Conservation (phyloP, 2,329 filamentous ascomycete genomes). For the Pyrenophora seminiperda region DNA sequence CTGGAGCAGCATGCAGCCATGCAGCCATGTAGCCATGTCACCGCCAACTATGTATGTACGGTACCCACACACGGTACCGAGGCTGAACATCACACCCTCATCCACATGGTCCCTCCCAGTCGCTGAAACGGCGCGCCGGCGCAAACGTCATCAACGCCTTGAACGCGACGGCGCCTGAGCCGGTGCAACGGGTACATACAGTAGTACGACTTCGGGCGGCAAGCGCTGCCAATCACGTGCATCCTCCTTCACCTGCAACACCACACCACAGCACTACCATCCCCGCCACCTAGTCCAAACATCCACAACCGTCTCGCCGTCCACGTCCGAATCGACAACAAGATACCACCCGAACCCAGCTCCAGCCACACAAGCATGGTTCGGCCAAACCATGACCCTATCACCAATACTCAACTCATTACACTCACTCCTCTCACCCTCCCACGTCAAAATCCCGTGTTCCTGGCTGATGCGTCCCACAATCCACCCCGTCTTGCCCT, state of each 20-base stretch:
- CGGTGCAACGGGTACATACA: conserved; percentile 18
- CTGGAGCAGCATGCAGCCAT: conserved; percentile 4
- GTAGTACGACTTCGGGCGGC: too few species aligned
- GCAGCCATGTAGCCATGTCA: conserved; percentile 3
- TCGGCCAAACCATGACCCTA: conserved; percentile 74
- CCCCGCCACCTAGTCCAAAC: conserved; percentile 74
- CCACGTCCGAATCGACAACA: conserved; percentile 67
- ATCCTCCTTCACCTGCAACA: too few species aligned
- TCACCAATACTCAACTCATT: conserved; percentile 64
- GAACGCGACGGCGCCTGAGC: conserved; percentile 26
- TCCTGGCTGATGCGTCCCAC: conserved; percentile 77
- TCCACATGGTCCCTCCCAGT: conserved; percentile 21
- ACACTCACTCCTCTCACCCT: conserved; percentile 42
- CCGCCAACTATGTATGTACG: too few species aligned
- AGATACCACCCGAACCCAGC: conserved; percentile 75
- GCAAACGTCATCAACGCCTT: conserved; percentile 35
- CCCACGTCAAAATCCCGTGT: conserved; percentile 73
- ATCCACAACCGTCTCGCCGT: conserved; percentile 67
- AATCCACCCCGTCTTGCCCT: conserved; percentile 61
- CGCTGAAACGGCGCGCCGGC: conserved; percentile 23
- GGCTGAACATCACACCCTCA: conserved; percentile 6
- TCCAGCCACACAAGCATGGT: conserved; percentile 79
- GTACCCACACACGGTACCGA: too few species aligned
- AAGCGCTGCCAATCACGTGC: too few species aligned
- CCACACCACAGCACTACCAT: too few species aligned